Conservation (phyloP, 108 stramenopile species). For the Cyclostephanos invisitatus region DNA sequence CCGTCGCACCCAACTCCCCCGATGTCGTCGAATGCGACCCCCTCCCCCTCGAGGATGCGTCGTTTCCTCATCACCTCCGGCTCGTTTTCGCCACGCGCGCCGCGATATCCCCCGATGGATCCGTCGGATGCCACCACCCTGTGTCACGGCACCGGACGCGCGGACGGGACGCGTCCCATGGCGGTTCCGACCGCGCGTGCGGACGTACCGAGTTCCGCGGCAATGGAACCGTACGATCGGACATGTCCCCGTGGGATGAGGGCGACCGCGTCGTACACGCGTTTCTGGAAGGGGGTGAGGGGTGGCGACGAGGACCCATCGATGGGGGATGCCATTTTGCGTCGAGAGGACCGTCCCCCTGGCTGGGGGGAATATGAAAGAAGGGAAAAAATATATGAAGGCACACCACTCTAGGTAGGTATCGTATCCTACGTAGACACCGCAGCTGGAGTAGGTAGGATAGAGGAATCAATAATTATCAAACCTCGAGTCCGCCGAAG, state of each 20-base stretch:
- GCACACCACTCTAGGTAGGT: no score
- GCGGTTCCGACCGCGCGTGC: constrained; percentile 47
- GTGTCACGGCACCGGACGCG: constrained; percentile 48
- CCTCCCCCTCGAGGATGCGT: constrained; percentile 42
- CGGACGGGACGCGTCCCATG: constrained; percentile 29
- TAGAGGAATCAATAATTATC: no score
- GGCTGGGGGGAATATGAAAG: no score
- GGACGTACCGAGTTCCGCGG: constrained; percentile 36
- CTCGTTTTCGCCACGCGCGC: constrained; percentile 31
- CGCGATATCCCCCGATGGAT: constrained; percentile 41
- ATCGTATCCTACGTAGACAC: no score
- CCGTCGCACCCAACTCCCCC: neutral
- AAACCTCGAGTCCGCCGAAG: no score
- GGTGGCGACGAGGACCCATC: neutral
- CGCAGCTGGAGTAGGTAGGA: no score
- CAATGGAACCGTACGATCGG: constrained; percentile 36
- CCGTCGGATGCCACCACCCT: constrained; percentile 53
- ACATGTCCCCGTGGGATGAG: constrained; percentile 41
- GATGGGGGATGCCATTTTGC: neutral
- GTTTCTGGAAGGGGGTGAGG: constrained; percentile 37
- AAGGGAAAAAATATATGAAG: no score
- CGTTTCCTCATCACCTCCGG: constrained; percentile 31
- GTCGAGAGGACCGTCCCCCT: no score
- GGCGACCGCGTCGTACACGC: constrained; percentile 39
- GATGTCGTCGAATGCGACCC: constrained; percentile 34